A percentile compares a stretch with the other conserved stretches of the same genome.
These are phyloP conservation scores for Leptographium flavum DNA, from an alignment of 2,329 filamentous ascomycete genomes.

Conservation along the genomic window DNA sequence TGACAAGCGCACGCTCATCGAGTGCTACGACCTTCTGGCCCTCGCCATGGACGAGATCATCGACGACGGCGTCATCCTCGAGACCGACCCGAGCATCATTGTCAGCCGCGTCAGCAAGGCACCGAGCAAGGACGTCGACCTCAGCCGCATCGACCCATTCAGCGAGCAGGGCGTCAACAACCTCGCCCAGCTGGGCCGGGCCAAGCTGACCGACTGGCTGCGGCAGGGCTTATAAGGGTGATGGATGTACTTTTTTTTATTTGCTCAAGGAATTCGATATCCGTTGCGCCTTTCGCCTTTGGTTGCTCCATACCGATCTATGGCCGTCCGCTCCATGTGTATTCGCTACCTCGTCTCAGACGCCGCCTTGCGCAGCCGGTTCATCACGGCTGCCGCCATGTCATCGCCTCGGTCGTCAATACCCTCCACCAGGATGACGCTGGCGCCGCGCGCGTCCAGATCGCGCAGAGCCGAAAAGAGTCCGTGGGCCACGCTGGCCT, in stretches of 20 bases:
- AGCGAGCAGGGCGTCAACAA: conserved; percentile 94
- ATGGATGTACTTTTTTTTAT: not conserved
- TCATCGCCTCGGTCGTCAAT: conserved; percentile 68
- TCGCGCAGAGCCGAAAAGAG: conserved; percentile 79
- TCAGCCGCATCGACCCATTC: conserved; percentile 79
- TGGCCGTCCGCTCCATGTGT: too few relatives aligned
- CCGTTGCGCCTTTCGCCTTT: not conserved
- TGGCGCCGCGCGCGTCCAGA: conserved; percentile 64
- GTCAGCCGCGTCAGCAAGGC: conserved; percentile 85
- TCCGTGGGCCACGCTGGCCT: conserved; percentile 64
- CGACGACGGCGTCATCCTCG: conserved; percentile 90
- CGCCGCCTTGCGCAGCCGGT: conserved; percentile 65
- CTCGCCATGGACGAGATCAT: conserved; percentile 91
- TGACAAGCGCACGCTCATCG: conserved; percentile 93
- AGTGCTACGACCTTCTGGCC: conserved; percentile 95
- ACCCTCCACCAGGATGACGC: conserved; percentile 83
- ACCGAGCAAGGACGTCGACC: conserved; percentile 77
- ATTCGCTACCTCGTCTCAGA: conserved; percentile 32
- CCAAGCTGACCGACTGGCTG: conserved; percentile 80
- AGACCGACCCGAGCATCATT: conserved; percentile 91
- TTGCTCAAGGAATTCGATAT: too few relatives aligned
- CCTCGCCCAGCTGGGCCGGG: conserved; percentile 84
- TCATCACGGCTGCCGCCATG: conserved; percentile 78
- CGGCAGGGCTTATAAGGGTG: conserved; percentile 55
- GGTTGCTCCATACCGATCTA: not conserved